A percentile compares a stretch with the other conserved stretches of the same genome.
Conservation (phyloP, 2,329 filamentous ascomycete species). For the Pyricularia pennisetigena region DNA sequence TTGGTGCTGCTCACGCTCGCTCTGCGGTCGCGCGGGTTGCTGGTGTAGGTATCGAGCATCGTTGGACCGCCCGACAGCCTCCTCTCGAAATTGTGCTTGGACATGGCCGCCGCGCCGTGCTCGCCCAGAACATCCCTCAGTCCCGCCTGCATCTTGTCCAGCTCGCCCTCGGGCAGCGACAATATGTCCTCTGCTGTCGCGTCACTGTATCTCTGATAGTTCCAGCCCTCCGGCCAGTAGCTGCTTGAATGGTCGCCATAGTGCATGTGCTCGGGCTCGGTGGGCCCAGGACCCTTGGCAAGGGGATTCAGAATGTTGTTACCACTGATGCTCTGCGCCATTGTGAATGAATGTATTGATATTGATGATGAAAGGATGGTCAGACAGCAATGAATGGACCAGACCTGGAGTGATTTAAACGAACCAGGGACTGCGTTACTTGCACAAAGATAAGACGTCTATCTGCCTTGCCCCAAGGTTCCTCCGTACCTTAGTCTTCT, state of each 20-base stretch:
- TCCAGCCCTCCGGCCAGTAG: slow-evolving; percentile 6
- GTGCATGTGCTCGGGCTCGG: neutral
- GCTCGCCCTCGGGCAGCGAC: neutral
- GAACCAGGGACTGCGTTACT: neutral
- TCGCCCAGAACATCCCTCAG: slow-evolving; percentile 5
- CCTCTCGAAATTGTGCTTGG: neutral
- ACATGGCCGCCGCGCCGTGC: neutral
- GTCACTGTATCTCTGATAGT: slow-evolving; percentile 1
- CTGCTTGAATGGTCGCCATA: slow-evolving; percentile 6
- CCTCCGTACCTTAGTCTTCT: neutral
- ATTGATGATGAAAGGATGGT: neutral
- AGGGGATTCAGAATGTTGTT: neutral
- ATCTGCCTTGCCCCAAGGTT: neutral
- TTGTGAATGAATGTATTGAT: neutral
- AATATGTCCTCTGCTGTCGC: slow-evolving; percentile 1
- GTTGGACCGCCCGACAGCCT: neutral
- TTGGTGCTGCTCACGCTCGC: neutral
- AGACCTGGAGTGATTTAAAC: neutral
- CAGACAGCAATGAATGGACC: neutral
- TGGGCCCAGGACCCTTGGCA: neutral
- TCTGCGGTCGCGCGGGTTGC: neutral
- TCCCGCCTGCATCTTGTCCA: slow-evolving; percentile 4
- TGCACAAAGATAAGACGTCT: neutral
- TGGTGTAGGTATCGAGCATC: neutral
- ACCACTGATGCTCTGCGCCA: neutral